Evolutionary conservation across 208 protist genomes (phyloP).

Genomic region (Strigomonas culicis): DNA sequence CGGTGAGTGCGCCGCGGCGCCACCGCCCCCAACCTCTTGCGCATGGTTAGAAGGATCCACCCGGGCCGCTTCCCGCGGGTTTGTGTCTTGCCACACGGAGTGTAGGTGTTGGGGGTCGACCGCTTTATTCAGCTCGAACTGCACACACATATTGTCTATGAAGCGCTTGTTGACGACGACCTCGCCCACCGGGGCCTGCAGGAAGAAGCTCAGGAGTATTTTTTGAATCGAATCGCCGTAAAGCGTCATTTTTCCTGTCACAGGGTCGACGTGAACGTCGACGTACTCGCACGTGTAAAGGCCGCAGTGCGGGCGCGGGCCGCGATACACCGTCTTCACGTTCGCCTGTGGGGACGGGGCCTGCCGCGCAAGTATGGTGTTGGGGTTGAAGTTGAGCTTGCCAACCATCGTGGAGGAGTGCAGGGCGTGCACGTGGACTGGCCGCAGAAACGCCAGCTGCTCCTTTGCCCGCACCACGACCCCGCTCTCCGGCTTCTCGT

Average conservation of each 20-base stretch:
- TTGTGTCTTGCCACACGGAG: no score
- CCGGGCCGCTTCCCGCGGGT: no score
- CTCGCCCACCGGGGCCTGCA: slow-evolving; percentile 61
- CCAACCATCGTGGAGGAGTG: no score
- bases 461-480: no score
- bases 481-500: no score
- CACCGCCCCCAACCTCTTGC: no score
- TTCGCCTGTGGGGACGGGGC: neutral
- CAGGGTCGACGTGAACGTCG: slow-evolving; percentile 59
- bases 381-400: no score
- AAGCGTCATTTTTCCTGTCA: slow-evolving; percentile 53
- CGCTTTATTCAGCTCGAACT: slow-evolving; percentile 30
- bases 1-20: neutral
- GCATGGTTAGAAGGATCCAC: no score
- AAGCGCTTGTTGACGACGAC: slow-evolving; percentile 73
- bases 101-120: neutral
- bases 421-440: no score
- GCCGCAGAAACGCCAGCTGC: no score
- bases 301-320: slow-evolving; percentile 82
- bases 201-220: slow-evolving; percentile 17
- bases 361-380: slow-evolving; percentile 11
- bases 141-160: slow-evolving; percentile 37
- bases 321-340: slow-evolving; percentile 49
- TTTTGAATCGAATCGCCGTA: slow-evolving; percentile 51
- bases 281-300: slow-evolving; percentile 67